Percentiles rank a stretch among this genome's conserved stretches.
Conservation (phyloP, 108 stramenopile genomes). For the Aurantiochytrium sp. region DNA sequence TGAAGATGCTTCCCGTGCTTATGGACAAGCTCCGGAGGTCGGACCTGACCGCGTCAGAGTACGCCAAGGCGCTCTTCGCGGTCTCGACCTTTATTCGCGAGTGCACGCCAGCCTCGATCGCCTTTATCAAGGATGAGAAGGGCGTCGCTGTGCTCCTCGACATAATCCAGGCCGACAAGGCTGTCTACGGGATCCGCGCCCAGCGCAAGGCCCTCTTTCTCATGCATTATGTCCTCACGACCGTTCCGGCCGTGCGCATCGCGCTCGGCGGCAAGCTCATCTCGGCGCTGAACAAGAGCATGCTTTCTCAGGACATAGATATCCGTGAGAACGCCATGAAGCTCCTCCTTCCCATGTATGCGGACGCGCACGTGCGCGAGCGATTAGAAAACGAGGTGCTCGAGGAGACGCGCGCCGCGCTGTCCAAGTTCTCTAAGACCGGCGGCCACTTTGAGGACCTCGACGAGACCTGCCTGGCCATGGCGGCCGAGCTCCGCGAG, state of each 20-base stretch:
- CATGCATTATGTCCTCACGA: not conserved
- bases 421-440: not conserved
- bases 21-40: not conserved
- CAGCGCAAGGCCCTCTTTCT: slow-evolving; percentile 6
- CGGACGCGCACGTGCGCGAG: slow-evolving; percentile 18
- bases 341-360: not conserved
- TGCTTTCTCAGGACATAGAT: slow-evolving; percentile 5
- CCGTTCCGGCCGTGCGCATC: not conserved
- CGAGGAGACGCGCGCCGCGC: not conserved
- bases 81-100: slow-evolving; percentile 2
- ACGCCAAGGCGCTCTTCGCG: not conserved
- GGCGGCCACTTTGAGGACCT: not conserved
- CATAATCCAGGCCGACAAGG: not conserved
- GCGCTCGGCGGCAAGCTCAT: not conserved
- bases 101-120: not conserved
- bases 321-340: not conserved
- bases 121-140: slow-evolving; percentile 17
- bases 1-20: not conserved
- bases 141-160: slow-evolving; percentile 1
- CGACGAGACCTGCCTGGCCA: not conserved
- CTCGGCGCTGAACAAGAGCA: not conserved
- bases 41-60: not conserved
- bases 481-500: not conserved
- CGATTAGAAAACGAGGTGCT: not conserved
- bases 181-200: not conserved